Percentiles rank a stretch among this genome's conserved stretches.
These are phyloP conservation scores for Datura wrightii DNA, from an alignment of 257 asterid genomes.

Conservation along the genomic window DNA sequence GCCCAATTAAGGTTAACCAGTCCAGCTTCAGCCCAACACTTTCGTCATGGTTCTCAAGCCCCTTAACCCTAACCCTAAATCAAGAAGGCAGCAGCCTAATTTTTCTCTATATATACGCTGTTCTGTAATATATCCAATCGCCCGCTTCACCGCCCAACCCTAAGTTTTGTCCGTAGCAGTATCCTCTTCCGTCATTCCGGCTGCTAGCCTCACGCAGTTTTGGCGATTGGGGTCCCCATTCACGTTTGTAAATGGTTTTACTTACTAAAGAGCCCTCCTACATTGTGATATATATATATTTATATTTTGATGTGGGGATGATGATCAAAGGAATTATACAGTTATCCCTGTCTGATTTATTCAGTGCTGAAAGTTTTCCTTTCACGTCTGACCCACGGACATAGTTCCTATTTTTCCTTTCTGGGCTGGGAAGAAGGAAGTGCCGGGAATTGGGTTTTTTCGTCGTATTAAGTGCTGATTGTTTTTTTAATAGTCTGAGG, in stretches of 20 bases:
- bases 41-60: background rate
- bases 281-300: background rate
- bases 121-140: no score
- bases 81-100: background rate
- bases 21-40: background rate
- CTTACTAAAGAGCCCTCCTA: background rate
- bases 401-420: no score
- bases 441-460: background rate
- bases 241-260: background rate
- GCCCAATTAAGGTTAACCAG: background rate
- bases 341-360: constrained; percentile 43
- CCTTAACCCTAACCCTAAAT: constrained; percentile 19
- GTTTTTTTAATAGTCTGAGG: background rate
- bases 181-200: background rate
- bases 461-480: background rate
- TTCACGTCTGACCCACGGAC: constrained; percentile 11
- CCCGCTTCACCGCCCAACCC: constrained; percentile 45
- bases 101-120: background rate
- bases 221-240: background rate
- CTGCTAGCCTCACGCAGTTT: no score
- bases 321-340: constrained; percentile 32
- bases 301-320: constrained; percentile 15
- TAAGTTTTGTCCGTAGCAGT: constrained; percentile 35
- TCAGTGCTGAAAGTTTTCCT: constrained; percentile 31
- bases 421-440: background rate